phyloP scores from a whole-genome alignment of 495 filamentous ascomycete species.

The Polyplosphaeria fusca region DNA sequence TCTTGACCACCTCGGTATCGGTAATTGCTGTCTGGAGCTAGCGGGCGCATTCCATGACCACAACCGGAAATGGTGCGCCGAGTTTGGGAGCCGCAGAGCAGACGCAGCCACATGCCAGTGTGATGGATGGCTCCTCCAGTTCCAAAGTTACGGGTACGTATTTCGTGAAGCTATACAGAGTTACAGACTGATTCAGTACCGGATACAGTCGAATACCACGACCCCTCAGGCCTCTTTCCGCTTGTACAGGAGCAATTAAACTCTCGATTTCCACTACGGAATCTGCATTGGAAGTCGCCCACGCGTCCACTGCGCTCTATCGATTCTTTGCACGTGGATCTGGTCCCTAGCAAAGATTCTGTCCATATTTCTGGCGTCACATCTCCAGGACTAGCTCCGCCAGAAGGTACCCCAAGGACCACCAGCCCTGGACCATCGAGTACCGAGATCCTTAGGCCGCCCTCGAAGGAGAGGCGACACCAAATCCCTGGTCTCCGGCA shows the following conservation, averaged over 20 bases:
- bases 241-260: slow-evolving; percentile 73
- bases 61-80: slow-evolving; percentile 32
- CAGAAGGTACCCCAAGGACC: slow-evolving; percentile 19
- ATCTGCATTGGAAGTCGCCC: slow-evolving; percentile 95
- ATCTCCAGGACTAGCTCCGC: slow-evolving; percentile 44
- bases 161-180: not conserved
- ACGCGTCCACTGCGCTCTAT: slow-evolving; percentile 87
- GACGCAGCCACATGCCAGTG: slow-evolving; percentile 16
- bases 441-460: slow-evolving; percentile 34
- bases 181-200: not conserved
- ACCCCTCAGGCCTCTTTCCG: slow-evolving; percentile 82
- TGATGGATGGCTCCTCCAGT: slow-evolving; percentile 54
- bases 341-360: slow-evolving; percentile 56
- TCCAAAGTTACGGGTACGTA: slow-evolving; percentile 67
- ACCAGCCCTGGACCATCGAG: slow-evolving; percentile 22
- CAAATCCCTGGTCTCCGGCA: slow-evolving; percentile 93
- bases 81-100: slow-evolving; percentile 27
- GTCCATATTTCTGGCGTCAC: slow-evolving; percentile 39
- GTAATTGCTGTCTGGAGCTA: no score
- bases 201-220: slow-evolving; percentile 63
- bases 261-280: slow-evolving; percentile 78
- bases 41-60: slow-evolving; percentile 27
- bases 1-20: no score
- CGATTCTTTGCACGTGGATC: slow-evolving; percentile 82
- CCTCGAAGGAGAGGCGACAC: slow-evolving; percentile 68